Conservation (phyloP, 306 rosid species). For the Vachellia collinsii region DNA sequence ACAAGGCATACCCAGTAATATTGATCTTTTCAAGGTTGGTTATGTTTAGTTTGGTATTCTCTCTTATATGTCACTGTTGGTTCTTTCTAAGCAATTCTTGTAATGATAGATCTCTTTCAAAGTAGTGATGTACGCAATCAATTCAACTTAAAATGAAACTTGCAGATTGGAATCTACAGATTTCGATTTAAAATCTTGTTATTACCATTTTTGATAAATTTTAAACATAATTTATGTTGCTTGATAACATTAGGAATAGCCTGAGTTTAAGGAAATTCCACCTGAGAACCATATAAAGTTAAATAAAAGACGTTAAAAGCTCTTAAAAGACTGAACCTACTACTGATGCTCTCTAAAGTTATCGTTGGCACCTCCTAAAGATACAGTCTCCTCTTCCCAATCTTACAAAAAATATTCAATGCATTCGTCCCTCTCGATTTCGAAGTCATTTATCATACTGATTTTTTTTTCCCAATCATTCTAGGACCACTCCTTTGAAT, state of each 20-base stretch:
- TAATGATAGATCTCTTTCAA: not conserved
- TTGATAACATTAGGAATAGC: constrained; percentile 7
- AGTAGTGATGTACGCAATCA: not conserved
- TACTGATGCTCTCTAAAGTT: not conserved
- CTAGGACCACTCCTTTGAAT: not conserved
- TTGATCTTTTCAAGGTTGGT: constrained; percentile 92
- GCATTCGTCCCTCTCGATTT: not conserved
- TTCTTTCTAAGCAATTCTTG: constrained; percentile 12
- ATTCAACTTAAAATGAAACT: not conserved
- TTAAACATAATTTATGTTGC: not conserved
- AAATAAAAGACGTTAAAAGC: not conserved
- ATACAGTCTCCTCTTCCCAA: not conserved
- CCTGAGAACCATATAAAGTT: not conserved
- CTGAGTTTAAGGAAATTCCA: not conserved
- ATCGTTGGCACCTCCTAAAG: not conserved
- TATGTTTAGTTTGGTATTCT: constrained; percentile 32
- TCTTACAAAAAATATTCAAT: not conserved
- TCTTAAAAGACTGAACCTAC: not conserved
- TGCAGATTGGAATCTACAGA: not conserved
- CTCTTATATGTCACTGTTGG: constrained; percentile 13
- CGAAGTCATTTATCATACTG: not conserved
- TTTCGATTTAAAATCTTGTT: not conserved
- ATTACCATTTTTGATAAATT: constrained; percentile 14
- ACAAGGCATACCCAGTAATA: constrained; percentile 93
- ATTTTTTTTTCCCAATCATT: constrained; percentile 4